These are phyloP conservation scores for Brassica cretica DNA, from an alignment of 345 rosid species.

Conservation along the genomic window DNA sequence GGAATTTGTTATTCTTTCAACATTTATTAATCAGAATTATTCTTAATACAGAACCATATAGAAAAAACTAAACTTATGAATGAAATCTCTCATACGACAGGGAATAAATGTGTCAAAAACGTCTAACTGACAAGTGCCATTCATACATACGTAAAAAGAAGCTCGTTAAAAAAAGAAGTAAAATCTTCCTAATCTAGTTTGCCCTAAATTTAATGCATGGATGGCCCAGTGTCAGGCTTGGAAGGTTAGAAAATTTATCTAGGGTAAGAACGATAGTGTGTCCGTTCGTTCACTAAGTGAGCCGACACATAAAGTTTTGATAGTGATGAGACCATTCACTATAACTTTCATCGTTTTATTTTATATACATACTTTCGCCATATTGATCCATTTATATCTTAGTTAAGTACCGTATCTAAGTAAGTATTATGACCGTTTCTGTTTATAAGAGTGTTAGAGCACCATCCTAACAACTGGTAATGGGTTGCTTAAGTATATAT, in stretches of 20 bases:
- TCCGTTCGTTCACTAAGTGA: not conserved
- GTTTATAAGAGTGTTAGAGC: not conserved
- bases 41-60: not conserved
- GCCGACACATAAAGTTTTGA: slow-evolving; percentile 6
- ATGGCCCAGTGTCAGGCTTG: slow-evolving; percentile 17
- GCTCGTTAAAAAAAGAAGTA: not conserved
- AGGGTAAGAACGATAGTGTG: not conserved
- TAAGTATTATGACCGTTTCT: not conserved
- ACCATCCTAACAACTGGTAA: too few species aligned
- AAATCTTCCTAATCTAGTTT: not conserved
- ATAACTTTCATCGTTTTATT: not conserved
- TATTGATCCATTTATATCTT: not conserved
- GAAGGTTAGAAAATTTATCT: slow-evolving; percentile 4
- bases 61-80: not conserved
- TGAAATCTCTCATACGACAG: not conserved
- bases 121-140: not conserved
- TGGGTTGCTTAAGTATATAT: too few species aligned
- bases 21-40: not conserved
- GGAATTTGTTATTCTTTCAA: not conserved
- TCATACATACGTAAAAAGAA: too few species aligned
- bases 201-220: not conserved
- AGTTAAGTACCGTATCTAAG: not conserved
- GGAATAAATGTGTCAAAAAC: not conserved
- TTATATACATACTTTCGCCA: not conserved
- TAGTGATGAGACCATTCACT: not conserved